Evolutionary conservation across 2,329 filamentous ascomycete species (phyloP).

Genomic region (Rutstroemia sp.): DNA sequence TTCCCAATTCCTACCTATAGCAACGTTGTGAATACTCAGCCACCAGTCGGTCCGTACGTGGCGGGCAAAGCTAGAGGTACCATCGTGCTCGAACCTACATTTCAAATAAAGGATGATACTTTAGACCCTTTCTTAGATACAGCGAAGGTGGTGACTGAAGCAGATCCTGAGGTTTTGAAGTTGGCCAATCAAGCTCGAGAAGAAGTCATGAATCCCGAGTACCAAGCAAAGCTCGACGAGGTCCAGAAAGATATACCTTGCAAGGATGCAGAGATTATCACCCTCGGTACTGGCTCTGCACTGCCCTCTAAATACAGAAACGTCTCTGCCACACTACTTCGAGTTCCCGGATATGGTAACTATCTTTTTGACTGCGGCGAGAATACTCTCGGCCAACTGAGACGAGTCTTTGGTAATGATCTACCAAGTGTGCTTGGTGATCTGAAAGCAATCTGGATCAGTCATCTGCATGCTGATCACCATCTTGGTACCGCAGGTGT

Average conservation of each 20-base stretch:
- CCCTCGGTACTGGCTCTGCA: slow-evolving; percentile 87
- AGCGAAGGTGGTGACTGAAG: slow-evolving; percentile 34
- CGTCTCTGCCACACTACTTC: slow-evolving; percentile 79
- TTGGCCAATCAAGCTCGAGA: slow-evolving; percentile 44
- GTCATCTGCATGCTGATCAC: slow-evolving; percentile 93
- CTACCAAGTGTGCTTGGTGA: slow-evolving; percentile 67
- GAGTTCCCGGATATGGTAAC: slow-evolving; percentile 77
- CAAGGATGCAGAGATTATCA: slow-evolving; percentile 72
- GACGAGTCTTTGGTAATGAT: slow-evolving; percentile 62
- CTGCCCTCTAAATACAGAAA: slow-evolving; percentile 90
- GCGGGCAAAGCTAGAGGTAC: slow-evolving; percentile 20
- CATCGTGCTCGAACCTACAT: slow-evolving; percentile 24
- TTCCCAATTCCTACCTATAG: slow-evolving; percentile 68
- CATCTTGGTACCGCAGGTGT: slow-evolving; percentile 78
- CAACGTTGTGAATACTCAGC: slow-evolving; percentile 19
- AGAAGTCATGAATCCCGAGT: slow-evolving; percentile 35
- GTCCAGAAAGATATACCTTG: slow-evolving; percentile 60
- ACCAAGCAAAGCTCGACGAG: slow-evolving; percentile 42
- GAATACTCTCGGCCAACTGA: slow-evolving; percentile 81
- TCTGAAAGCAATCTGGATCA: slow-evolving; percentile 82
- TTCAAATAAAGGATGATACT: slow-evolving; percentile 35
- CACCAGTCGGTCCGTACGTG: slow-evolving; percentile 13
- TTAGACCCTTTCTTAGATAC: slow-evolving; percentile 44
- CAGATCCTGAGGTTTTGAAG: slow-evolving; percentile 37
- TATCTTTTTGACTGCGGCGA: slow-evolving; percentile 91